Conservation (phyloP, 176 grass and related monocot species). For the Bromus sterilis region DNA sequence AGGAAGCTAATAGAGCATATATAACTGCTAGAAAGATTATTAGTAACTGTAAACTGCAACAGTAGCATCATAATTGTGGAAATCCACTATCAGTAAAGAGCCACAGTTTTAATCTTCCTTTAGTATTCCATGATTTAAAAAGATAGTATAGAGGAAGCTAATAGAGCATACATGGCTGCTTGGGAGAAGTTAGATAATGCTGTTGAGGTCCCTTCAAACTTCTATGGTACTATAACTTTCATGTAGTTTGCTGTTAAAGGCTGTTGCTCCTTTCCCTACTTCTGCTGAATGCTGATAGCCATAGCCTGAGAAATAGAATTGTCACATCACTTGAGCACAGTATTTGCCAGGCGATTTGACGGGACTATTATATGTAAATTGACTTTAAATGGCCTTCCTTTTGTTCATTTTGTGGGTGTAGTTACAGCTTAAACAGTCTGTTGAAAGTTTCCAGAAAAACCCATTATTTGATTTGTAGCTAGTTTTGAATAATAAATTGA, state of each 20-base stretch:
- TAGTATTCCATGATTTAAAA: no score
- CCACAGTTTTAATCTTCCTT: no score
- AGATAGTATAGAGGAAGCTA: no score
- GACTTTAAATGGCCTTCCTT: background rate
- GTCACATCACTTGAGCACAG: background rate
- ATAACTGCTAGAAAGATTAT: constrained; percentile 61
- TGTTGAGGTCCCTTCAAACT: constrained; percentile 45
- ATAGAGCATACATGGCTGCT: no score
- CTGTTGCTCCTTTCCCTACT: background rate
- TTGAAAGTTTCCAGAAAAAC: background rate
- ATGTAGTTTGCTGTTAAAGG: background rate
- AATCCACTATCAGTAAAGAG: no score
- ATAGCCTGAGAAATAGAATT: background rate
- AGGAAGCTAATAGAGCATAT: constrained; percentile 82
- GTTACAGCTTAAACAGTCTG: background rate
- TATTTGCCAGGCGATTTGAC: background rate
- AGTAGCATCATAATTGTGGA: no score
- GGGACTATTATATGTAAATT: background rate
- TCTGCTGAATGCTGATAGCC: background rate
- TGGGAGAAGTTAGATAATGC: constrained; percentile 47
- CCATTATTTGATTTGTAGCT: background rate
- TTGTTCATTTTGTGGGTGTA: background rate
- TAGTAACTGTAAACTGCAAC: no score
- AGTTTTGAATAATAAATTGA: background rate
- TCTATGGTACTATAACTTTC: background rate